Evolutionary conservation across 495 filamentous ascomycete species (phyloP), one percentile per base, ranked within the genome.

Genomic region (Sphaerosporella brunnea): DNA sequence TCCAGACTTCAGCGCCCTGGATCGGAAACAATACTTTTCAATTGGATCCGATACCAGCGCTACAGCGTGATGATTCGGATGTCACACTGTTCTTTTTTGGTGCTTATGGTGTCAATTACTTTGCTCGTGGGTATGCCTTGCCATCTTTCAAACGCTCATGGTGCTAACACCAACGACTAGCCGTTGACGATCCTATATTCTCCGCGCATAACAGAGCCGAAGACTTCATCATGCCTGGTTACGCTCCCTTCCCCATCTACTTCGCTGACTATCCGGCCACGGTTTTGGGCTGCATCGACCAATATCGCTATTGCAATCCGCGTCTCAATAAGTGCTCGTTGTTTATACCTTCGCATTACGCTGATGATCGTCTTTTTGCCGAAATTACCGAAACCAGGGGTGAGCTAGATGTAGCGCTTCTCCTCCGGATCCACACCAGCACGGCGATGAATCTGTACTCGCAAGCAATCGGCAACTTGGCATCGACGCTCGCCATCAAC

Each of bases 281-380:
- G 18, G 40, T 43, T 11, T 25, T 43, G 40, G 40, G 40, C 21
- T 43, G 40, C 40, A 26, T 18, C 21, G 40, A 43, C 13, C 40
- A 43, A 26, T 25, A 13, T 11, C 40, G 40, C 2, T n/a, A 25
- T 23, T 43, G 40, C 40, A 43, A 43, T 18, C 40, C 40, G 10
- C 40, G 40, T 11, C 9, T 10, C 3, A 2, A 13, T 11, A 5
- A 10, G 13, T 43, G 40, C 23, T 16, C 40, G 40, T 23, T 23
- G 1, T 43, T 43, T 23, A 23, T 43, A 11, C 9, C 19, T 13
- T 10, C 40, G 1, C 24, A 25, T 11, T 19, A 43, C 24, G 20
- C 40, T 11, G 21, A 20, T 23, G 13, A 25, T 13, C 40, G 24
- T 43, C 24, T 43, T 18, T 4, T 13, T 2, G 8, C 8, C 21